Conservation (phyloP, 2,329 filamentous ascomycete genomes). For the Exserohilum rostratum region DNA sequence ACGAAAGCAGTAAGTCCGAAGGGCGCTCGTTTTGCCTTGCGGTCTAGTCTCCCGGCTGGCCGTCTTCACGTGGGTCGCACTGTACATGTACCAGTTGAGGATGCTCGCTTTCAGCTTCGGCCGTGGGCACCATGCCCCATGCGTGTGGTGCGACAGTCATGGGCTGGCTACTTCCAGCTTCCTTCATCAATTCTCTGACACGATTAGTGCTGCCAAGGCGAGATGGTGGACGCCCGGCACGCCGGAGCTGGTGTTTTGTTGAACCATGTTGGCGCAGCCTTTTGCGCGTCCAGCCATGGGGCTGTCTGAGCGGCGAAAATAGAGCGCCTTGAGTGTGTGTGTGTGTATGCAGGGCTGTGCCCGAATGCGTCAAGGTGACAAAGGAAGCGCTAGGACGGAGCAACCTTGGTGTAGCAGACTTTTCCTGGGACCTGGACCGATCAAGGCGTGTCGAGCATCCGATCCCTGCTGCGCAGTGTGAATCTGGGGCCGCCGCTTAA, state of each 20-base stretch:
- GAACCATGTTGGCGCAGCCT: neutral
- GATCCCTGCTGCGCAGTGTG: conserved; percentile 24
- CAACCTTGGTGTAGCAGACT: conserved; percentile 26
- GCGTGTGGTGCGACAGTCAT: conserved; percentile 12
- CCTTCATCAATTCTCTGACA: conserved; percentile 21
- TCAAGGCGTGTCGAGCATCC: conserved; percentile 23
- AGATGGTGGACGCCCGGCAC: conserved; percentile 12
- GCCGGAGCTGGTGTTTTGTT: neutral
- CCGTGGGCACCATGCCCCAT: conserved; percentile 5
- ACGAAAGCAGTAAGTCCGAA: conserved; percentile 18
- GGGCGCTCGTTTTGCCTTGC: conserved; percentile 20
- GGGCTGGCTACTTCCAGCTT: conserved; percentile 5
- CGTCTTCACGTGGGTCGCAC: conserved; percentile 16
- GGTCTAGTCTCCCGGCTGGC: conserved; percentile 8
- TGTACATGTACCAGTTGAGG: conserved; percentile 12
- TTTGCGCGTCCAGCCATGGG: neutral
- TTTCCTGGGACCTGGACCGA: conserved; percentile 21
- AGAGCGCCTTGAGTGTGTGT: conserved; percentile 7
- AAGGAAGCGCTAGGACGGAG: conserved; percentile 23
- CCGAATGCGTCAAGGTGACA: neutral
- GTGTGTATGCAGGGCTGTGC: neutral
- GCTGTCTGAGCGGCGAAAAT: neutral
- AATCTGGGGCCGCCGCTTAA: conserved; percentile 30
- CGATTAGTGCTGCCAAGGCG: conserved; percentile 4
- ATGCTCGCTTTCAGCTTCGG: neutral